Evolutionary conservation across 305 asterid species (phyloP).

Genomic region (Solanum aculeatissimum): DNA sequence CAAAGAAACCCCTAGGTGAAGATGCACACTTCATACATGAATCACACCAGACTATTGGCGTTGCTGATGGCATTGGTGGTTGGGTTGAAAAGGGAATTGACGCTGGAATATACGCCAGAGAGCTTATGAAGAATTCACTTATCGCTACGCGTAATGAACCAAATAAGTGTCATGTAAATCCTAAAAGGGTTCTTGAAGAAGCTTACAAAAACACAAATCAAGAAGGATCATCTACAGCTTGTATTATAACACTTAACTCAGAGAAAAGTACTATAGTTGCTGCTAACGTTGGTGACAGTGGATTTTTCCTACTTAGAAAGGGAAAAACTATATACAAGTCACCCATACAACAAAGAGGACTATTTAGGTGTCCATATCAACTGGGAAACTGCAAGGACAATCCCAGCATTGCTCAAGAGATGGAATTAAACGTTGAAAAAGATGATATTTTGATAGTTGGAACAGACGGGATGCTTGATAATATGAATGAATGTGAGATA

Average conservation of each 20-base stretch:
- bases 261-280: not conserved
- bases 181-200: not conserved
- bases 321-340: slow-evolving; percentile 6
- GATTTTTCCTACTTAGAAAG: slow-evolving; percentile 15
- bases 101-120: not conserved
- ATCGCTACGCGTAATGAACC: not conserved
- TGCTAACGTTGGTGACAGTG: slow-evolving; percentile 25
- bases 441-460: slow-evolving; percentile 18
- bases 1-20: not conserved
- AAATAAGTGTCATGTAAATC: not conserved
- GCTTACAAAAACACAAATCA: slow-evolving; percentile 12
- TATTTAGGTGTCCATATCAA: slow-evolving; percentile 18
- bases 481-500: slow-evolving; percentile 6
- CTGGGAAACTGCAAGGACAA: slow-evolving; percentile 9
- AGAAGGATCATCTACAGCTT: slow-evolving; percentile 26
- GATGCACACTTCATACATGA: slow-evolving; percentile 8
- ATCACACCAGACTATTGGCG: not conserved
- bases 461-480: slow-evolving; percentile 29
- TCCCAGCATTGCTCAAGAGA: slow-evolving; percentile 6
- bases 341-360: slow-evolving; percentile 4
- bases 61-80: slow-evolving; percentile 13
- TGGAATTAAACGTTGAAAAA: not conserved
- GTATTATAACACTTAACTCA: slow-evolving; percentile 4
- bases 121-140: not conserved
- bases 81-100: not conserved